These are phyloP conservation scores for Ceratopteris richardii DNA, from an alignment of 75 land plant species.

Conservation along the genomic window DNA sequence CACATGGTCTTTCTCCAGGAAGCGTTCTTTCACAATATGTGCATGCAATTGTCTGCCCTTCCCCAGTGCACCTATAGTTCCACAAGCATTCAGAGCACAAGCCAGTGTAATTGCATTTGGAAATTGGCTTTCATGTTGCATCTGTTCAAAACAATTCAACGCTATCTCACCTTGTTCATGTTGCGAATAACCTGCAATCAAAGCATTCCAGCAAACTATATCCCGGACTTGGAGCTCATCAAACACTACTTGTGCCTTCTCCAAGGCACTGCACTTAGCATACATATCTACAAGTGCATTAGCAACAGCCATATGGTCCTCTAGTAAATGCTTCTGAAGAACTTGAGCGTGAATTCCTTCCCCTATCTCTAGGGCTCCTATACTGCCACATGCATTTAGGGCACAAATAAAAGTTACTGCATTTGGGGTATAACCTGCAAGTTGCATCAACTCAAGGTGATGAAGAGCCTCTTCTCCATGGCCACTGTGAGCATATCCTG, in stretches of 20 bases:
- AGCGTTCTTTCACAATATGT: constrained; percentile 17
- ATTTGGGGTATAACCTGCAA: constrained; percentile 7
- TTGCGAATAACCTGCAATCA: constrained; percentile 12
- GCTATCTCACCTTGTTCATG: constrained; percentile 5
- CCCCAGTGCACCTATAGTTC: neutral
- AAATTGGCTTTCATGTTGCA: constrained; percentile 7
- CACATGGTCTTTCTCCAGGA: no score
- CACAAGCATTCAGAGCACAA: constrained; percentile 8
- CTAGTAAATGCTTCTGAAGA: neutral
- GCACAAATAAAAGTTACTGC: neutral
- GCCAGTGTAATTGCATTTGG: constrained; percentile 9
- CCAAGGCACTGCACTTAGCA: constrained; percentile 9
- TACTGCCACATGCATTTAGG: constrained; percentile 11
- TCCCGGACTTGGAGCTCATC: constrained; percentile 5
- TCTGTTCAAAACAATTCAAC: neutral
- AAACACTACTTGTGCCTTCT: constrained; percentile 5
- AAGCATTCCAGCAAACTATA: constrained; percentile 13
- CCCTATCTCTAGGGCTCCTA: constrained; percentile 6
- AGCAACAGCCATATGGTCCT: constrained; percentile 2
- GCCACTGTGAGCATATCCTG: constrained; percentile 8
- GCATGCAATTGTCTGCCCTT: constrained; percentile 15
- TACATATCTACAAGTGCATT: constrained; percentile 14
- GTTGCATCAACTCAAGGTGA: constrained; percentile 4
- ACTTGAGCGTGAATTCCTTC: constrained; percentile 2
- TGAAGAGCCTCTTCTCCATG: constrained; percentile 1